These are phyloP conservation scores for Dothiorella sarmentorum DNA, from an alignment of 2,329 filamentous ascomycete species.

Conservation along the genomic window DNA sequence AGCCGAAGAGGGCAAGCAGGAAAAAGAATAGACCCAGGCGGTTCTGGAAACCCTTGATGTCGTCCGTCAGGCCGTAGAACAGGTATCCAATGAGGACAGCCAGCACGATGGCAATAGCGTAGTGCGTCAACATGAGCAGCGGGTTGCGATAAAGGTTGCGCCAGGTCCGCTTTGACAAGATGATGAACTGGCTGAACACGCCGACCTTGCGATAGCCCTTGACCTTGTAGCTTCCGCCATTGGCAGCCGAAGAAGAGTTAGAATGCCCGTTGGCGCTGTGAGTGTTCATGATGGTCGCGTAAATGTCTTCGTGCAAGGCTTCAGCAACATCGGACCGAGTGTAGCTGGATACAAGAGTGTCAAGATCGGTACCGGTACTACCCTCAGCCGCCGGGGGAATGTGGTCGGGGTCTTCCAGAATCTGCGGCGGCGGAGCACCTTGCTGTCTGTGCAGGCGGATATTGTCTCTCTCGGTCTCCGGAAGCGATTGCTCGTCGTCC, in stretches of 20 bases:
- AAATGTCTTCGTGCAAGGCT: conserved; percentile 74
- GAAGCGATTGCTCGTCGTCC: conserved; percentile 53
- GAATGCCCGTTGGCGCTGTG: conserved; percentile 64
- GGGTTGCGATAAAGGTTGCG: conserved; percentile 96
- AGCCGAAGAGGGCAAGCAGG: conserved; percentile 89
- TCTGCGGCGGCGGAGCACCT: conserved; percentile 55
- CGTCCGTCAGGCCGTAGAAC: conserved; percentile 93
- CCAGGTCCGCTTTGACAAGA: conserved; percentile 89
- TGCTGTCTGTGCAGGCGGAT: conserved; percentile 55
- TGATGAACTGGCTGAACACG: conserved; percentile 76
- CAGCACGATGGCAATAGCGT: conserved; percentile 91
- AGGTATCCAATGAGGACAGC: conserved; percentile 92
- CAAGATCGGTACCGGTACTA: conserved; percentile 69
- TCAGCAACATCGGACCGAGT: conserved; percentile 72
- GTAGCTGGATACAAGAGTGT: conserved; percentile 75
- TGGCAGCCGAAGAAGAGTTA: conserved; percentile 51
- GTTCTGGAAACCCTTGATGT: conserved; percentile 97
- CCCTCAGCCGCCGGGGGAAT: conserved; percentile 56
- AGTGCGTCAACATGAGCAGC: conserved; percentile 97
- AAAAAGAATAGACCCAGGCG: conserved; percentile 97
- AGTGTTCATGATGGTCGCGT: conserved; percentile 62
- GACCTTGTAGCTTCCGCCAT: conserved; percentile 59
- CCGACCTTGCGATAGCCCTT: conserved; percentile 81
- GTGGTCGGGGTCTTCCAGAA: conserved; percentile 67
- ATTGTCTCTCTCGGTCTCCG: conserved; percentile 50